phyloP scores from a whole-genome alignment of 495 filamentous ascomycete genomes.

The Melanomma pulvis-pyrius region DNA sequence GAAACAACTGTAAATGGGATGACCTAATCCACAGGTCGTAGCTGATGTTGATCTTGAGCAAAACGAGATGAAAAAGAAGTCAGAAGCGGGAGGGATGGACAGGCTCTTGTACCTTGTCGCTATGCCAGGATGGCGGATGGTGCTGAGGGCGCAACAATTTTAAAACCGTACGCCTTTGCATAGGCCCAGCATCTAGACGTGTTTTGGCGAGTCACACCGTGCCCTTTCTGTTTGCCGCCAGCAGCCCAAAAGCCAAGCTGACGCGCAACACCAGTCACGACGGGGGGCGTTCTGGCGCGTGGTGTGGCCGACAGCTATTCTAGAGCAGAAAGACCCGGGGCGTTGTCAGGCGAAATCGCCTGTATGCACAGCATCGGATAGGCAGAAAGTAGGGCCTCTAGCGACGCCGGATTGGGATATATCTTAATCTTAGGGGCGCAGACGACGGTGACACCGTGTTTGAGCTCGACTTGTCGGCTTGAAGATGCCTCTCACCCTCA shows the following conservation, averaged over 20 bases:
- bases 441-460: background rate
- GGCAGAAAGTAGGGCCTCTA: background rate
- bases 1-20: slow-evolving; percentile 9
- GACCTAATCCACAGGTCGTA: background rate
- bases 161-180: slow-evolving; percentile 20
- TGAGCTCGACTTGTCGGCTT: background rate
- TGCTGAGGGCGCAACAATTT: slow-evolving; percentile 12
- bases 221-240: slow-evolving; percentile 19
- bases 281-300: background rate
- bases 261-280: slow-evolving; percentile 6
- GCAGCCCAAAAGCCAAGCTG: slow-evolving; percentile 30
- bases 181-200: slow-evolving; percentile 28
- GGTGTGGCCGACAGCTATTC: background rate
- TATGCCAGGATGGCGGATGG: slow-evolving; percentile 5
- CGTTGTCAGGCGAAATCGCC: background rate
- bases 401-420: background rate
- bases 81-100: slow-evolving; percentile 18
- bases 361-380: too few species aligned
- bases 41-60: slow-evolving; percentile 15
- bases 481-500: too few species aligned
- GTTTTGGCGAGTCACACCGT: slow-evolving; percentile 29
- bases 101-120: slow-evolving; percentile 16
- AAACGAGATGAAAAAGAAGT: slow-evolving; percentile 4
- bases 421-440: background rate
- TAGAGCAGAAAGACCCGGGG: background rate